Evolutionary conservation across 129 eudicot species (phyloP), one percentile per base, ranked within the genome.

Genomic region (Helianthus tuberosus): DNA sequence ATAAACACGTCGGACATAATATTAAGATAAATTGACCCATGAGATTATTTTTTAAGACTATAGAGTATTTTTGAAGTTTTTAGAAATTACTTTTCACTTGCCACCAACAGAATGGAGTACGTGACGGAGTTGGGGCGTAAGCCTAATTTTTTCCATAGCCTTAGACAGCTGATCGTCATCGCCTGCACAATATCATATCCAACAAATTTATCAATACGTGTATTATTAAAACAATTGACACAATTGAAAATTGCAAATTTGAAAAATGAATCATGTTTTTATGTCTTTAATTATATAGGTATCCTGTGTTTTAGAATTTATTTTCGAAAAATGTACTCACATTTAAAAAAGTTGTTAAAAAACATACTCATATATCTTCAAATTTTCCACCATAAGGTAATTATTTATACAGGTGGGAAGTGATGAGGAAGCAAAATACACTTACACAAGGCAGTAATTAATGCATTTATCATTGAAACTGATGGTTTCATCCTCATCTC

Each of bases 371-470:
- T 41, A 41, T 5, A 41, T 41, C 46, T 41, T 16, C 27, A 64
- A 64, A 64, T 7, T 36, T 64, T 6, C 20, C 50, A 27, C 61
- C 60, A 43, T 44, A 66, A 29, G 57, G 39, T 57, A 61, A 12
- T 29, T 60, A 32, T 14, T 32, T n/a, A 68, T 58, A 51, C 27
- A 12, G 32, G 49, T 68, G 52, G 69, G 29, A 68, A 77, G 17
- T 58, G 52, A 29, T 58, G 52, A 29, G 52, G 44, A 61, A 61
- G 71, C 58, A 53, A 65, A 69, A n/a, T 35, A 57, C 73, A 88
- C 99, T 85, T 95, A 95, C 99, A 95, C 50, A 95, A 86, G 66
- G 93, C 86, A 54, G 99, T 95, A 46, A 95, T 85, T 75, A 91
- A 79, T 25, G 99, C 99, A 85, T 95, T 95, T 86, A 95, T 85